Evolutionary conservation across 1,284 basidiomycete genomes (phyloP).

Genomic region (Malassezia yamatoensis): DNA sequence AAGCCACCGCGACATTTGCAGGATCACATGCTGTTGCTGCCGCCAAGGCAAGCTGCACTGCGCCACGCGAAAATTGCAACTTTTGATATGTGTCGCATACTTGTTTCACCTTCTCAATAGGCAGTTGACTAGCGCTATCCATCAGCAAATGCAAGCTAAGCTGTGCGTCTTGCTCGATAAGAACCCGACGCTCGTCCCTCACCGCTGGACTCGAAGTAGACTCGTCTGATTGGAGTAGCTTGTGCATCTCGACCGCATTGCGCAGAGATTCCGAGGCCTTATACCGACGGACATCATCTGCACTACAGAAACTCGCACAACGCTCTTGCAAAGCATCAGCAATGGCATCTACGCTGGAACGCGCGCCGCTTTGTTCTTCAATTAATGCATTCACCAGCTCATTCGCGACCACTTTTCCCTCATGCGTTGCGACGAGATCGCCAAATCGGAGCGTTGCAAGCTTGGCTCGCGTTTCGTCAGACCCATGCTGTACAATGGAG

Average conservation of each 20-base stretch:
- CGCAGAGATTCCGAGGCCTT: slow-evolving; percentile 94
- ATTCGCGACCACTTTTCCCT: slow-evolving; percentile 68
- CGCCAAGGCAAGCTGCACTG: slow-evolving; percentile 71
- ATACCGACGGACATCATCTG: slow-evolving; percentile 95
- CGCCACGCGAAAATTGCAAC: slow-evolving; percentile 68
- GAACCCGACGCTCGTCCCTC: background rate
- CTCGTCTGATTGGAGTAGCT: slow-evolving; percentile 53
- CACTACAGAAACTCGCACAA: slow-evolving; percentile 93
- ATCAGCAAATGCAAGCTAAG: slow-evolving; percentile 58
- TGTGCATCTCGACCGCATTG: slow-evolving; percentile 66
- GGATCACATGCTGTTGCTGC: slow-evolving; percentile 74
- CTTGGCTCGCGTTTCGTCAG: slow-evolving; percentile 22
- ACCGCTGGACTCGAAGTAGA: slow-evolving; percentile 4
- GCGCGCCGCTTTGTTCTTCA: slow-evolving; percentile 91
- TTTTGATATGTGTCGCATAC: slow-evolving; percentile 76
- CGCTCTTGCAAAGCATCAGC: slow-evolving; percentile 85
- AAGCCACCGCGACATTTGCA: slow-evolving; percentile 52
- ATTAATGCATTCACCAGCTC: slow-evolving; percentile 67
- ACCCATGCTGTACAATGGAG: slow-evolving; percentile 59
- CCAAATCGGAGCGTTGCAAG: slow-evolving; percentile 28
- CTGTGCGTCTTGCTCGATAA: slow-evolving; percentile 18
- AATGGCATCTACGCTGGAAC: slow-evolving; percentile 89
- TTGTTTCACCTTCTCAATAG: slow-evolving; percentile 72
- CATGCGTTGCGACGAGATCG: slow-evolving; percentile 60
- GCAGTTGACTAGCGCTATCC: slow-evolving; percentile 73